Evolutionary conservation across 1,284 basidiomycete genomes (phyloP).

Genomic region (Sanghuangporus weigelae): DNA sequence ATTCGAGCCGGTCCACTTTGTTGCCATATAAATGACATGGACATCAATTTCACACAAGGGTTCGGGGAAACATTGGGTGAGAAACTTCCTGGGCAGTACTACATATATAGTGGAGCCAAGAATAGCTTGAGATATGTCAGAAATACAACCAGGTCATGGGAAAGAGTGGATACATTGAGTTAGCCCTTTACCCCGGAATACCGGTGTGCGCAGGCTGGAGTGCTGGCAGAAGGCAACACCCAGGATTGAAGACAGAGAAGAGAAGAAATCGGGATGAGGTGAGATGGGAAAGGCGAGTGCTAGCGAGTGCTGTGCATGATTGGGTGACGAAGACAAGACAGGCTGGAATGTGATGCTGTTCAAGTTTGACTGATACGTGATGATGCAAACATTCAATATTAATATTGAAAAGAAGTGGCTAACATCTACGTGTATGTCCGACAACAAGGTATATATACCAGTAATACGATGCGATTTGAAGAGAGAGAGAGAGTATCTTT

Average conservation of each 20-base stretch:
- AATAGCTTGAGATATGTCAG: neutral
- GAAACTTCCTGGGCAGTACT: neutral
- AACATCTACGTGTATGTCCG: neutral
- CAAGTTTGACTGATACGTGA: too few relatives aligned
- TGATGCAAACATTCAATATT: neutral
- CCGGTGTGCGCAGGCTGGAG: neutral
- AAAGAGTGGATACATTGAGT: neutral
- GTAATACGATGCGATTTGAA: too few relatives aligned
- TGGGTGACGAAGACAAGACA: too few relatives aligned
- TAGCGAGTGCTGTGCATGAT: too few relatives aligned
- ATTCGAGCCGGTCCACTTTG: too few relatives aligned
- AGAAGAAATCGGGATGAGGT: neutral
- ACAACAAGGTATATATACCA: neutral
- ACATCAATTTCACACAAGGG: too few relatives aligned
- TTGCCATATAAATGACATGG: too few relatives aligned
- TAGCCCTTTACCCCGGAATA: neutral
- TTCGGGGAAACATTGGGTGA: neutral
- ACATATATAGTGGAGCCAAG: neutral
- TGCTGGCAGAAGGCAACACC: neutral
- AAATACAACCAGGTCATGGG: too few relatives aligned
- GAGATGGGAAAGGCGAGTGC: too few relatives aligned
- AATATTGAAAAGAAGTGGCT: neutral
- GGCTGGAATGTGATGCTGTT: too few relatives aligned
- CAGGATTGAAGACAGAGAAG: neutral
- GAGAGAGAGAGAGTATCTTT: too few relatives aligned